phyloP scores from a whole-genome alignment of 768 basidiomycete genomes.

The Boletus eberwhitei region DNA sequence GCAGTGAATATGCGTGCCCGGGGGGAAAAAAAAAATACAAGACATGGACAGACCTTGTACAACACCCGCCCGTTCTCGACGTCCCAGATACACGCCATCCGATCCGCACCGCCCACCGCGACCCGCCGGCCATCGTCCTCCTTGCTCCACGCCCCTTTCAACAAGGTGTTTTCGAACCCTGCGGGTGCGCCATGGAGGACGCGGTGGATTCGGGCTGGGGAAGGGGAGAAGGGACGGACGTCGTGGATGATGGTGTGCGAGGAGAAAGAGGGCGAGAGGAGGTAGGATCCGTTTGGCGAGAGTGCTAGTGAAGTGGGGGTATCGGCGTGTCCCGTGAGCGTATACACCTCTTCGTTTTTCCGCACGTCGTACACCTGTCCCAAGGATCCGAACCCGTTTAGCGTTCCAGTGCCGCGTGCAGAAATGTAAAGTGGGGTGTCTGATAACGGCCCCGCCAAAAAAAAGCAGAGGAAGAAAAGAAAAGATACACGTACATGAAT shows the following conservation, averaged over 20 bases:
- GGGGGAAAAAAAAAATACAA: neutral
- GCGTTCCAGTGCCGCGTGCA: neutral
- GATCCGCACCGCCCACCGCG: constrained; percentile 87
- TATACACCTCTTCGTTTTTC: constrained; percentile 76
- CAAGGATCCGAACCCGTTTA: neutral
- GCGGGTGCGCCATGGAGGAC: constrained; percentile 81
- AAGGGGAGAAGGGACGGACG: constrained; percentile 89
- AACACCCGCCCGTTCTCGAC: constrained; percentile 71
- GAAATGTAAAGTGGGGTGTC: neutral
- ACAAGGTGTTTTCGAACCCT: constrained; percentile 86
- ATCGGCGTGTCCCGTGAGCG: constrained; percentile 82
- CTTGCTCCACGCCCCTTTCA: constrained; percentile 85
- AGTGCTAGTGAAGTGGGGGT: constrained; percentile 92
- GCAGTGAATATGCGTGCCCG: neutral
- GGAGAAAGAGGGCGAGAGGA: constrained; percentile 89
- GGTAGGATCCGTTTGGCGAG: constrained; percentile 83
- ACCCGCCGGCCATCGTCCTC: constrained; percentile 79
- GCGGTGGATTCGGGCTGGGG: constrained; percentile 78
- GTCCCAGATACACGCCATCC: constrained; percentile 85
- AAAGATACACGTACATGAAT: constrained; percentile 67
- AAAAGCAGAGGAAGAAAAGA: neutral
- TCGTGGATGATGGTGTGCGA: constrained; percentile 89
- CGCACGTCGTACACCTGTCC: constrained; percentile 84
- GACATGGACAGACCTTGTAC: constrained; percentile 61
- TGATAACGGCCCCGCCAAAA: too few relatives aligned